phyloP scores from a whole-genome alignment of 257 asterid genomes.

The Coffea eugenioides region DNA sequence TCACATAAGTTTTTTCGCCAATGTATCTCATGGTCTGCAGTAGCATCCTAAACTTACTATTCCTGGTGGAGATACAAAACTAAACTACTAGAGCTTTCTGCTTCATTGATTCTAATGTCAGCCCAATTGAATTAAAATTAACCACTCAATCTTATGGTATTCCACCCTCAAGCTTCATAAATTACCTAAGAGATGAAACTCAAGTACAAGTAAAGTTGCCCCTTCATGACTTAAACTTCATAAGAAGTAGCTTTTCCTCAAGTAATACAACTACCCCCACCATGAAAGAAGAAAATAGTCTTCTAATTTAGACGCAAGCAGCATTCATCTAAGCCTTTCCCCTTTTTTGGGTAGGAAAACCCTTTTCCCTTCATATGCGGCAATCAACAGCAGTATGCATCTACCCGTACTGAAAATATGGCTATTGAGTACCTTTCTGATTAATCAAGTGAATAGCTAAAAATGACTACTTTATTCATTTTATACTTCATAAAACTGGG shows the following conservation, averaged over 20 bases:
- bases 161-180: neutral
- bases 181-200: too few relatives aligned
- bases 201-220: neutral
- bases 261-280: neutral
- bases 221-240: neutral
- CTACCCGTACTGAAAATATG: neutral
- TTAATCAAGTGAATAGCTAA: neutral
- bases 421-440: neutral
- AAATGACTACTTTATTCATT: neutral
- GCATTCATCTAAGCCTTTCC: neutral
- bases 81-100: neutral
- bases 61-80: neutral
- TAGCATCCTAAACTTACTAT: neutral
- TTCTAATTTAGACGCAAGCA: neutral
- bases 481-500: neutral
- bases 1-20: neutral
- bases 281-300: neutral
- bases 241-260: neutral
- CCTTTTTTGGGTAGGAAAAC: neutral
- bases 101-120: neutral
- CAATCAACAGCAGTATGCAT: neutral
- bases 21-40: neutral
- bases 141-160: neutral
- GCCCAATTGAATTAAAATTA: neutral
- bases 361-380: neutral